Evolutionary conservation across 2,329 filamentous ascomycete species (phyloP).

Genomic region (Chaetothyriales sp.): DNA sequence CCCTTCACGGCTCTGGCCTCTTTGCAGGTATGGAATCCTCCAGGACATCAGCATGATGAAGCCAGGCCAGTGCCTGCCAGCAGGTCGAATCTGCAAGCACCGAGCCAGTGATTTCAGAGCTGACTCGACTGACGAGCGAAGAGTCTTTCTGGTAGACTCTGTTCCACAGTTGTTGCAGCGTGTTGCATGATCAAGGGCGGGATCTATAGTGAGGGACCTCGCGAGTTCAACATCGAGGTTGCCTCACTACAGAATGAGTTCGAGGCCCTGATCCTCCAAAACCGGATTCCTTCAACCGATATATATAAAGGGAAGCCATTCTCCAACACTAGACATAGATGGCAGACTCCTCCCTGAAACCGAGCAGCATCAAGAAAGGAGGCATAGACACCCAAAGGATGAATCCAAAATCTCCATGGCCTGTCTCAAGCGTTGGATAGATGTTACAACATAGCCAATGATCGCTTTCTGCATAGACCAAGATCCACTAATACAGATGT

Average conservation of each 20-base stretch:
- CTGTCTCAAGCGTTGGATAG: background rate
- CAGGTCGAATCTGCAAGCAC: too few relatives aligned
- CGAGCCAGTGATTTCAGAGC: too few relatives aligned
- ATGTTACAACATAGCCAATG: background rate
- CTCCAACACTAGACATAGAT: background rate
- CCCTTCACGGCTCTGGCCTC: too few relatives aligned
- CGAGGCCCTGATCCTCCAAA: background rate
- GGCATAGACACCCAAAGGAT: background rate
- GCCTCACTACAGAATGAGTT: background rate
- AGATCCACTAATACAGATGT: background rate
- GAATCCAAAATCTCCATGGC: background rate
- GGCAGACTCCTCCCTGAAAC: background rate
- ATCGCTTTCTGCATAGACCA: background rate
- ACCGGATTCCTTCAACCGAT: background rate
- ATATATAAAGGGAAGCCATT: background rate
- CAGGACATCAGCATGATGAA: slow-evolving; percentile 5
- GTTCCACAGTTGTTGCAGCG: background rate
- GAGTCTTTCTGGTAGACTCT: slow-evolving; percentile 29
- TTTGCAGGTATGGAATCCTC: too few relatives aligned
- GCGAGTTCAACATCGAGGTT: background rate
- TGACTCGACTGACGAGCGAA: slow-evolving; percentile 35
- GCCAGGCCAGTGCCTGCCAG: slow-evolving; percentile 2
- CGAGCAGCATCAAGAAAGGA: background rate
- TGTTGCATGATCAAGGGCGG: background rate
- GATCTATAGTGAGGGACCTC: background rate